Percentiles rank a stretch among this genome's conserved stretches.
Conservation (phyloP, 305 asterid species). For the Petunia hybrid region DNA sequence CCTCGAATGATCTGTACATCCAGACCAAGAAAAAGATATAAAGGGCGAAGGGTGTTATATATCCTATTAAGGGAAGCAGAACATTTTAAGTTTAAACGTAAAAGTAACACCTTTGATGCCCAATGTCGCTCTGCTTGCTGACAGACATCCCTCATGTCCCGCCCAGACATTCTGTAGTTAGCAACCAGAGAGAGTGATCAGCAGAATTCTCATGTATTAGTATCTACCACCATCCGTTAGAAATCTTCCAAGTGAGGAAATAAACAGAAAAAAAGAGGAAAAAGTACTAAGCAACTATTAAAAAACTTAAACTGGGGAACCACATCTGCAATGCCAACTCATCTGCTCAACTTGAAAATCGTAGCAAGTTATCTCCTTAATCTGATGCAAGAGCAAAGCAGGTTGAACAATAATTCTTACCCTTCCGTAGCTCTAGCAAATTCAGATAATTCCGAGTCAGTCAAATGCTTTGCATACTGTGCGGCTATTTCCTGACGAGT, state of each 20-base stretch:
- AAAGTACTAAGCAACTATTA: not conserved
- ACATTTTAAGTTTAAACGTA: not conserved
- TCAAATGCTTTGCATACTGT: conserved; percentile 92
- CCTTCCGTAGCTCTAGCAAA: conserved; percentile 73
- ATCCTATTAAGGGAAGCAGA: not conserved
- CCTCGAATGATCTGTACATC: conserved; percentile 73
- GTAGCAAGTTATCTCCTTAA: conserved; percentile 3
- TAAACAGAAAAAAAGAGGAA: not conserved
- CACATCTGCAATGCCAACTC: conserved; percentile 11
- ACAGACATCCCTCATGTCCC: conserved; percentile 92
- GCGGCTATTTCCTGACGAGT: conserved; percentile 86
- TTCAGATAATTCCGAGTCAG: conserved; percentile 69
- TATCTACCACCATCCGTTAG: not conserved
- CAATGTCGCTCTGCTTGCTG: conserved; percentile 98
- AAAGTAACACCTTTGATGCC: conserved; percentile 89
- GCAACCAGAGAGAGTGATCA: conserved; percentile 15
- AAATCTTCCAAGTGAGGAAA: not conserved
- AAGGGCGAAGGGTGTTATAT: not conserved
- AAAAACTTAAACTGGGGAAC: not conserved
- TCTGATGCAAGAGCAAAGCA: not conserved
- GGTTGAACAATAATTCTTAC: conserved; percentile 49
- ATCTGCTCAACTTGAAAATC: conserved; percentile 11
- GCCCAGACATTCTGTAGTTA: conserved; percentile 85
- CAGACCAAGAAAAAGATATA: conserved; percentile 29
- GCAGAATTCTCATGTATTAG: conserved; percentile 21